Base-by-base conservation (phyloP, 148 eudicot genomes). In the Mesembryanthemum crystallinum region DNA sequence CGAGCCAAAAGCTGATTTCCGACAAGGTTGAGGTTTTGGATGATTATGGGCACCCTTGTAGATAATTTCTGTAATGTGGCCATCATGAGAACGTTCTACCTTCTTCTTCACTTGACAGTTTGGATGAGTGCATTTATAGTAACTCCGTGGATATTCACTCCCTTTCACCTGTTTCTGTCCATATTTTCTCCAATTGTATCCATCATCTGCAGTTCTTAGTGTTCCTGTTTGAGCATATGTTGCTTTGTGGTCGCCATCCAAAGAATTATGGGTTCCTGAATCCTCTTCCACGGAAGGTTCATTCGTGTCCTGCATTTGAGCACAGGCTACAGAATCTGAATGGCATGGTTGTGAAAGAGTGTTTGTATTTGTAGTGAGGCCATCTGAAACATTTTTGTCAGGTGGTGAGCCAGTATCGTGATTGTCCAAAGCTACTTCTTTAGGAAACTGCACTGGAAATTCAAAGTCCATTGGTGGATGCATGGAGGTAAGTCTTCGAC, bases 81-180 rank as follows among this genome's bases (percentile, higher is more conserved):
- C 98, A 81, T 92, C 93, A 25, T 74, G 85, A 25, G 91, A 86
- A 39, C 88, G 85, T 54, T 92, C 95, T 1, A 92, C 87, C 80
- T 87, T 90, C 77, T 90, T 92, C 81, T 83, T 90, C 62, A 90
- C 87, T 43, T 52, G 85, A 74, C 98, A 92, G 60, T 74, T 82
- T 47, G 84, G 86, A 80, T 87, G 82, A 4, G 91, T 92, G 79
- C 97, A 92, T 80, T 89, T 92, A 71, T 83, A 92, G 29, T 92
- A 92, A 77, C 97, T 90, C 29, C 97, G 79, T 20, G 97, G 97
- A 71, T 76, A 87, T 76, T 90, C 93, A 74, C 95, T 92, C 15
- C 91, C 95, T 85, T 90, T 92, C 7, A 92, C 95, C 47, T 87
- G 95, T 67, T 90, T 92, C 70, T 92, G 98, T 25, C 98, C 98